A percentile compares a stretch with the other conserved stretches of the same genome.
Evolutionary conservation across 2,329 filamentous ascomycete species (phyloP).

Genomic region (Microsporum audouinii): DNA sequence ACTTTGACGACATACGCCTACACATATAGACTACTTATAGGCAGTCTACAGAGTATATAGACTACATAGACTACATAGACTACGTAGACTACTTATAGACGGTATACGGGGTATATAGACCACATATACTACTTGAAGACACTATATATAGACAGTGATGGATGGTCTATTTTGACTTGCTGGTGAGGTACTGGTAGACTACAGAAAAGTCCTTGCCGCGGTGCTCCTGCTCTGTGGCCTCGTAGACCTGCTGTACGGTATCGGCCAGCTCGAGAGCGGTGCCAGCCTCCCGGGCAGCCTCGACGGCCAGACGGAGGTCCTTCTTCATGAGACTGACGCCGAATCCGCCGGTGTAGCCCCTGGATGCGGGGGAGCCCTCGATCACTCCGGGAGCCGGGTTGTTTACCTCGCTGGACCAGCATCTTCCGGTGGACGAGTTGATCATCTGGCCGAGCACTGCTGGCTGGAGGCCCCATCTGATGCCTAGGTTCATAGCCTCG

Average conservation of each 20-base stretch:
- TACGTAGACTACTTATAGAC: too few relatives aligned
- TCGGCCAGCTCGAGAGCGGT: conserved; percentile 55
- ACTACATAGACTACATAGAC: too few relatives aligned
- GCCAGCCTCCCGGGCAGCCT: conserved; percentile 57
- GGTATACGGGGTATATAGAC: too few relatives aligned
- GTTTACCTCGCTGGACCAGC: conserved; percentile 93
- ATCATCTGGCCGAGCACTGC: conserved; percentile 70
- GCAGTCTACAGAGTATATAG: too few relatives aligned
- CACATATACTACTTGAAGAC: not conserved
- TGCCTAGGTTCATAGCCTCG: conserved; percentile 56
- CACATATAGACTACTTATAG: too few relatives aligned
- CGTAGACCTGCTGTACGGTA: conserved; percentile 56
- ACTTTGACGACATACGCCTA: too few relatives aligned
- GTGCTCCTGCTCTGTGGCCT: conserved; percentile 50
- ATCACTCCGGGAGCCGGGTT: conserved; percentile 85
- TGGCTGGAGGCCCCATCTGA: conserved; percentile 51
- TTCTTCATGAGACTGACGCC: conserved; percentile 70
- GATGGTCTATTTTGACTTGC: conserved; percentile 16
- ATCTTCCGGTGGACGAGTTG: conserved; percentile 85
- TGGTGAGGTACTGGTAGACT: conserved; percentile 57
- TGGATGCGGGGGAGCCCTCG: conserved; percentile 59
- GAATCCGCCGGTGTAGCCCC: conserved; percentile 69
- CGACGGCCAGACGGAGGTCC: conserved; percentile 60
- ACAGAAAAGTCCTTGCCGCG: conserved; percentile 70
- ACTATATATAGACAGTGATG: not conserved